Evolutionary conservation across 352 stramenopile species (phyloP).

Genomic region (Pythium biforme): DNA sequence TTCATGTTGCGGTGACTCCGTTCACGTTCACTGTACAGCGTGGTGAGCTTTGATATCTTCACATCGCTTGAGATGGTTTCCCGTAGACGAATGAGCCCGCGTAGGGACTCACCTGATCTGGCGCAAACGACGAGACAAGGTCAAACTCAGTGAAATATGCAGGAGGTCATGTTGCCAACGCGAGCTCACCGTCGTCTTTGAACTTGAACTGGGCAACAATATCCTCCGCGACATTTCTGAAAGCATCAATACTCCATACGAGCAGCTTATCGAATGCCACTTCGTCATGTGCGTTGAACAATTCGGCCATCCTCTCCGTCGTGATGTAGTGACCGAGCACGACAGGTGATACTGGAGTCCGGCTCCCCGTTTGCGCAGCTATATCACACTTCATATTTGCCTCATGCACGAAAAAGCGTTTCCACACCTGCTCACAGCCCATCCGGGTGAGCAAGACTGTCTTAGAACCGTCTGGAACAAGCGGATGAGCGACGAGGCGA

Average conservation of each 20-base stretch:
- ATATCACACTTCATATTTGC: conserved; percentile 5
- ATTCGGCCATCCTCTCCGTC: conserved; percentile 29
- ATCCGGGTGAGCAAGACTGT: conserved; percentile 38
- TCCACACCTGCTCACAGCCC: conserved; percentile 50
- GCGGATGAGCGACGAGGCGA: conserved; percentile 30
- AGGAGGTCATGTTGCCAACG: background rate
- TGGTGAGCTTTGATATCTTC: conserved; percentile 47
- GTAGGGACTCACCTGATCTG: conserved; percentile 62
- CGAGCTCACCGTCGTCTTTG: conserved; percentile 62
- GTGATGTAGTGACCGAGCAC: conserved; percentile 46
- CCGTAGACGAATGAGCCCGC: conserved; percentile 57
- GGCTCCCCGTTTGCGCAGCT: background rate
- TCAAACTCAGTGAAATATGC: background rate
- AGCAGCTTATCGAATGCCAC: conserved; percentile 47
- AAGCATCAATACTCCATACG: conserved; percentile 39
- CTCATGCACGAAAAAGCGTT: conserved; percentile 37
- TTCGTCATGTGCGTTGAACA: conserved; percentile 19
- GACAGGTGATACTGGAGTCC: conserved; percentile 13
- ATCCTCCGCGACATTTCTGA: conserved; percentile 59
- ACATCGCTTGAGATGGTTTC: conserved; percentile 66
- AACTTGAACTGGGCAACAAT: conserved; percentile 81
- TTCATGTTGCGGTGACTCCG: conserved; percentile 47
- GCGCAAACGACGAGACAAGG: conserved; percentile 3
- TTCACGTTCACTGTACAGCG: conserved; percentile 48
- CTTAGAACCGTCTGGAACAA: conserved; percentile 61